These are phyloP conservation scores for Chlamydomonas eustigma DNA, from an alignment of 139 green algal species.

Conservation along the genomic window DNA sequence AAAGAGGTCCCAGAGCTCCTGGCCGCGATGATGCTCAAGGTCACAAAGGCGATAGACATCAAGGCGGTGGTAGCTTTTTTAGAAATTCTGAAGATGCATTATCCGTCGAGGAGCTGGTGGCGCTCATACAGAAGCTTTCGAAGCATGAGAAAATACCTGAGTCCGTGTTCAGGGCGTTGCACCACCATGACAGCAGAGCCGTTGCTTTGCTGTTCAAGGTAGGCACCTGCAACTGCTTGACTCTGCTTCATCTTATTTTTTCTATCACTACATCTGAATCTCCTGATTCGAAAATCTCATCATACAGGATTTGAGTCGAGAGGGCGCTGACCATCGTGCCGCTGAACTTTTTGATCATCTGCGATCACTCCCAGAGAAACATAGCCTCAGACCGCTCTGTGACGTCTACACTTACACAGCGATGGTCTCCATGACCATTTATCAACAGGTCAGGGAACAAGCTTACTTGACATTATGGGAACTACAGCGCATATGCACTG, in stretches of 20 bases:
- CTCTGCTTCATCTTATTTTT: not conserved
- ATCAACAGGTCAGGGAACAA: constrained; percentile 27
- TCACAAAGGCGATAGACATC: no score
- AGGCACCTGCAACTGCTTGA: not conserved
- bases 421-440: constrained; percentile 75
- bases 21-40: no score
- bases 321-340: constrained; percentile 45
- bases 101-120: constrained; percentile 36
- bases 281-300: not conserved
- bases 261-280: not conserved
- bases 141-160: constrained; percentile 46
- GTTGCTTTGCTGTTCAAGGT: constrained; percentile 66
- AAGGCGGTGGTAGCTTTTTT: no score
- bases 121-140: constrained; percentile 32
- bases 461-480: not conserved
- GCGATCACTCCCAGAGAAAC: constrained; percentile 40
- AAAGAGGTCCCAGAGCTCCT: no score
- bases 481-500: not conserved
- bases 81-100: no score
- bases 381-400: constrained; percentile 52
- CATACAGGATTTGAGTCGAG: constrained; percentile 53
- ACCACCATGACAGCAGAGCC: constrained; percentile 69
- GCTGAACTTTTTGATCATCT: constrained; percentile 80
- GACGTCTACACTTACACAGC: constrained; percentile 85
- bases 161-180: constrained; percentile 53